Evolutionary conservation across 2,329 filamentous ascomycete species (phyloP).

Genomic region (Aspergillus vadensis): DNA sequence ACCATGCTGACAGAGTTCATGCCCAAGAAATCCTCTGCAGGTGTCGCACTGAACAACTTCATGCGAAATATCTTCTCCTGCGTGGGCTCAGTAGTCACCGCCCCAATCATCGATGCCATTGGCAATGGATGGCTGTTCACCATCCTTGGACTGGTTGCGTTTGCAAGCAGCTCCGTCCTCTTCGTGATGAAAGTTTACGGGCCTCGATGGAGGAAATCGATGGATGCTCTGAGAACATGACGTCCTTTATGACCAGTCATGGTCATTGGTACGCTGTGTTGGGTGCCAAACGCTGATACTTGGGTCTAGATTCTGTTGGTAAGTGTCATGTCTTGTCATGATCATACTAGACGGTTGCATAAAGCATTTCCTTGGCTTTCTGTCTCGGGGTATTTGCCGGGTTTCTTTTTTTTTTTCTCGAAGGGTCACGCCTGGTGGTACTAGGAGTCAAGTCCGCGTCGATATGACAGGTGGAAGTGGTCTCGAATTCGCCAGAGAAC

Average conservation of each 20-base stretch:
- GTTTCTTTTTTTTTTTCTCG: background rate
- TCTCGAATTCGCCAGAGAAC: background rate
- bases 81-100: slow-evolving; percentile 67
- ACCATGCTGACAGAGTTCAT: slow-evolving; percentile 88
- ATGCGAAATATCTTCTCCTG: slow-evolving; percentile 76
- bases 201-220: slow-evolving; percentile 62
- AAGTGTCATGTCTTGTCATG: background rate
- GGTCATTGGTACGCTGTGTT: background rate
- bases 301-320: background rate
- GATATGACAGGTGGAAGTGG: background rate
- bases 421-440: background rate
- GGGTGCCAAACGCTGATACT: background rate
- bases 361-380: background rate
- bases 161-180: slow-evolving; percentile 62
- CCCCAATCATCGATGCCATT: slow-evolving; percentile 70
- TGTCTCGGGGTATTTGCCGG: background rate
- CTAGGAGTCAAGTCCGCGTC: background rate
- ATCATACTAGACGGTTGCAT: slow-evolving; percentile 2
- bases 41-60: slow-evolving; percentile 81
- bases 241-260: background rate
- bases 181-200: slow-evolving; percentile 64
- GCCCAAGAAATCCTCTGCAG: slow-evolving; percentile 68
- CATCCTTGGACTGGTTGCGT: slow-evolving; percentile 56
- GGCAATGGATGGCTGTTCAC: slow-evolving; percentile 79
- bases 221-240: slow-evolving; percentile 52